Conservation (phyloP, 129 eudicot genomes). For the Chrysanthemum lavandulifolium region DNA sequence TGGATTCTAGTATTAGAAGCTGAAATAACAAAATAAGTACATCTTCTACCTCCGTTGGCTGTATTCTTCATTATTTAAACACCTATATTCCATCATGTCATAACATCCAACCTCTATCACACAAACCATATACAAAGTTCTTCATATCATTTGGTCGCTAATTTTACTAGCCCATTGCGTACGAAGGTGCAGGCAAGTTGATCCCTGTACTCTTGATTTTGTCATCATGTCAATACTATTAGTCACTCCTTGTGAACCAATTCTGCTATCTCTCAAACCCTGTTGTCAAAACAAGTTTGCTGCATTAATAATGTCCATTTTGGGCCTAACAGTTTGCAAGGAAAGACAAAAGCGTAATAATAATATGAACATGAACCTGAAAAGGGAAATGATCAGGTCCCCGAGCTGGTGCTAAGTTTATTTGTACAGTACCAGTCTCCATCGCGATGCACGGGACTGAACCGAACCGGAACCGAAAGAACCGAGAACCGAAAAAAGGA, state of each 20-base stretch:
- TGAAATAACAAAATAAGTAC: no score
- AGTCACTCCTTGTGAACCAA: constrained; percentile 90
- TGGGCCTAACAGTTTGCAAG: background rate
- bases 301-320: background rate
- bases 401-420: constrained; percentile 96
- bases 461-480: no score
- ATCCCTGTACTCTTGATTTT: constrained; percentile 88
- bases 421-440: constrained; percentile 96
- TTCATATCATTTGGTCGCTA: background rate
- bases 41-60: no score
- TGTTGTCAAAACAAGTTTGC: constrained; percentile 21
- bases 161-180: constrained; percentile 71
- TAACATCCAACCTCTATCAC: background rate
- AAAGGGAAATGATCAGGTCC: constrained; percentile 98
- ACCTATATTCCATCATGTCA: no score
- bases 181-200: constrained; percentile 85
- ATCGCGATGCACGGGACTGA: constrained; percentile 37
- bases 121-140: background rate
- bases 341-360: background rate
- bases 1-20: no score
- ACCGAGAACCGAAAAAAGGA: no score
- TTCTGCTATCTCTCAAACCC: constrained; percentile 96
- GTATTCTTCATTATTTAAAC: no score
- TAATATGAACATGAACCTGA: constrained; percentile 61
- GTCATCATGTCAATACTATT: no score